phyloP scores from a whole-genome alignment of 2,329 filamentous ascomycete species.

The Boeremia exigua region DNA sequence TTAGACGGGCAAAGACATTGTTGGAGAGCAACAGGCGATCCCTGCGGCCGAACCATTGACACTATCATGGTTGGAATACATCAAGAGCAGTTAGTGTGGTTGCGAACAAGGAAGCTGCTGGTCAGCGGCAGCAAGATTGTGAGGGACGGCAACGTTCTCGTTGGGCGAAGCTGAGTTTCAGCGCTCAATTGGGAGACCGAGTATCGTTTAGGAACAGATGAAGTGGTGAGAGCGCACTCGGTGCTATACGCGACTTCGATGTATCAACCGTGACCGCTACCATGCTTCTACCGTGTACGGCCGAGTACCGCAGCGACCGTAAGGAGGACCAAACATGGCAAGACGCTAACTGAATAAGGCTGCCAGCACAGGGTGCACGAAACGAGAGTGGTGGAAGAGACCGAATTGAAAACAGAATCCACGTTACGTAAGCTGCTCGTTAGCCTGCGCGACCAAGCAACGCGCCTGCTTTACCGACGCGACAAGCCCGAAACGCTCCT shows the following conservation, averaged over 20 bases:
- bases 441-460: conserved; percentile 7
- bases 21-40: conserved; percentile 36
- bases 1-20: conserved; percentile 27
- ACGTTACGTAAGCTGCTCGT: conserved; percentile 8
- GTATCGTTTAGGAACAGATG: conserved; percentile 27
- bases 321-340: not conserved
- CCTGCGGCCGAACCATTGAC: conserved; percentile 40
- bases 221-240: conserved; percentile 21
- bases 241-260: conserved; percentile 18
- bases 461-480: conserved; percentile 19
- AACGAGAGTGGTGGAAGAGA: conserved; percentile 2
- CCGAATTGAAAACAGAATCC: not conserved
- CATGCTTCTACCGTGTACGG: conserved; percentile 5
- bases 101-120: conserved; percentile 28
- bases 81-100: conserved; percentile 17
- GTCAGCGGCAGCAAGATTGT: conserved; percentile 22
- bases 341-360: conserved; percentile 3
- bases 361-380: not conserved
- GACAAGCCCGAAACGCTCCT: conserved; percentile 35
- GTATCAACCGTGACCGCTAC: conserved; percentile 20
- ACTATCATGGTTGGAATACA: conserved; percentile 27
- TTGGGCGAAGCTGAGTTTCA: conserved; percentile 37
- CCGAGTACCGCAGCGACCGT: not conserved
- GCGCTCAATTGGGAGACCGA: conserved; percentile 31
- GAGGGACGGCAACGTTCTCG: conserved; percentile 24